These are phyloP conservation scores for Eucalyptus melliodora DNA, from an alignment of 345 rosid genomes.

Conservation along the genomic window DNA sequence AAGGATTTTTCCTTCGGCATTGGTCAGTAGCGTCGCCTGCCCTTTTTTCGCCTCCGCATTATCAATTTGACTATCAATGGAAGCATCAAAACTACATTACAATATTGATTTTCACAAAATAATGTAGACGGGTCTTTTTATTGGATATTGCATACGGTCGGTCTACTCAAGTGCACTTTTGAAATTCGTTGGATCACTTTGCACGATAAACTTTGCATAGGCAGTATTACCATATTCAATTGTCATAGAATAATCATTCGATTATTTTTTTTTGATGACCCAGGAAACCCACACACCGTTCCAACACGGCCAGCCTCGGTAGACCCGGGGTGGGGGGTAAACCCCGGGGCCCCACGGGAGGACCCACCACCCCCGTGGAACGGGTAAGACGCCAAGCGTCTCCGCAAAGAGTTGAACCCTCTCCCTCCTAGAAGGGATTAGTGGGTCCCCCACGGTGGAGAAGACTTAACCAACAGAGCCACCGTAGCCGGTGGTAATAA, in stretches of 20 bases:
- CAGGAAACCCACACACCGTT: too few relatives aligned
- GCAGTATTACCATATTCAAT: neutral
- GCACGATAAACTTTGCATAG: neutral
- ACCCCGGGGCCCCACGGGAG: too few relatives aligned
- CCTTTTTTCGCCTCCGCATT: neutral
- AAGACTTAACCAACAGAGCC: too few relatives aligned
- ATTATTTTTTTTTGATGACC: neutral
- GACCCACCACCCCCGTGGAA: too few relatives aligned
- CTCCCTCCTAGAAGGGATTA: too few relatives aligned
- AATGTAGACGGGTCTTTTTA: neutral
- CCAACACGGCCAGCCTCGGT: too few relatives aligned
- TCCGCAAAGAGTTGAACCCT: too few relatives aligned
- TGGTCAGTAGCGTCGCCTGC: neutral
- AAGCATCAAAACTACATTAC: neutral
- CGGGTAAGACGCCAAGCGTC: too few relatives aligned
- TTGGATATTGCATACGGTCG: neutral
- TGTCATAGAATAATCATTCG: neutral
- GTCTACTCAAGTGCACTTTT: neutral
- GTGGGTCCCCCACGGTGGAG: too few relatives aligned
- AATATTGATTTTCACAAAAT: neutral
- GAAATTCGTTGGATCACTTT: neutral
- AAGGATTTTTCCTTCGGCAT: neutral
- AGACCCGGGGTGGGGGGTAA: too few relatives aligned
- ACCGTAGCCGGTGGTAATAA: neutral
- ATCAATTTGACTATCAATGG: neutral